Evolutionary conservation across 768 basidiomycete species (phyloP), one percentile per base, ranked within the genome.

Genomic region (Mycena epipterygia): DNA sequence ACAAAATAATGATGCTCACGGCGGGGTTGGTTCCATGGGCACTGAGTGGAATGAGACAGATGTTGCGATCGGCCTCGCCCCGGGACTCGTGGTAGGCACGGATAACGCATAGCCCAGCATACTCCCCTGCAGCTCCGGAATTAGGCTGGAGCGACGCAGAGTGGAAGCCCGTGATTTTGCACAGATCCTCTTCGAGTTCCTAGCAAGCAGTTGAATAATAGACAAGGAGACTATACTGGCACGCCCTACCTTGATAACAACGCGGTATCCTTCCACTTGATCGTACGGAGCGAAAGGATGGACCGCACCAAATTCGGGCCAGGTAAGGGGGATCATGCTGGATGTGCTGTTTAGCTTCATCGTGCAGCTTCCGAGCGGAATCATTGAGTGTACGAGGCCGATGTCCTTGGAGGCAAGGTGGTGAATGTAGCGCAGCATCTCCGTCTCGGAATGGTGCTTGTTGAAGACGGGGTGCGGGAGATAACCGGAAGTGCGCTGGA

Each of bases 1-100:
- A n/a, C 1, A 44, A 19, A 56, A 27, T 1, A 58, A 32, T 66
- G 37, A 32, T 14, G 84, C 93, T 83, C 76, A 95, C 95, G 57
- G 98, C 98, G 53, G 98, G 98, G 82, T 99, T 99, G 48, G 98
- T 99, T 48, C 98, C 98, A 82, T 99, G 98, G 3, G 98, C 98
- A 74, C 95, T 97, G 62, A 97, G 83, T 63, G 98, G 98, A 75
- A 98, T 97, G 59, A 98, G 82, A 78, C 96, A 99, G 57, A 98
- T 89, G 79, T 99, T 89, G 51, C 98, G 90, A 73, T 97, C 90
- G 1, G 85, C 87, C 76, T 99, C 91, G 35, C 94, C 94, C 25
- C 92, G 91, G 61, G 95, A 94, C 78, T 93, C 92, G 76, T 98
- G 96, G 81, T 96, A 99, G 13, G 97, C 97, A 55, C 93, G 90